Percentiles rank a stretch among this genome's conserved stretches.
Conservation (phyloP, 352 stramenopile genomes). For the Pythium rhizo-oryzae region DNA sequence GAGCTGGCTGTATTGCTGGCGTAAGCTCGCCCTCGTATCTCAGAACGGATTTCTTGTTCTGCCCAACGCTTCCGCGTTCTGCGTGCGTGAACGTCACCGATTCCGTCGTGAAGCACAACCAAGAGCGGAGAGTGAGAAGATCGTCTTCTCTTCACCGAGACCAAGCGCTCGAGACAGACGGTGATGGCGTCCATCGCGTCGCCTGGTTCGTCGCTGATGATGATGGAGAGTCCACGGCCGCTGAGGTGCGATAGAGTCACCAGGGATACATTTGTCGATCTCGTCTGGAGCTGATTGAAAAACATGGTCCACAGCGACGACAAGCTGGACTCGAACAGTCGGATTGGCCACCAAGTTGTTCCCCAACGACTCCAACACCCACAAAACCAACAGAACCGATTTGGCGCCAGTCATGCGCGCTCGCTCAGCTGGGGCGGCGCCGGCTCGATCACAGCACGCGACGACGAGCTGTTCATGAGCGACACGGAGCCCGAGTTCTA, state of each 20-base stretch:
- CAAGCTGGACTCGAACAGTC: not conserved
- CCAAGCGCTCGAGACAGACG: not conserved
- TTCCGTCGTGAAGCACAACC: not conserved
- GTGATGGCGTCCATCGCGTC: slow-evolving; percentile 6
- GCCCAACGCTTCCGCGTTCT: too few species aligned
- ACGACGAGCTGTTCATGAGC: slow-evolving; percentile 21
- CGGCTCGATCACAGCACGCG: not conserved
- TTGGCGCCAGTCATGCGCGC: not conserved
- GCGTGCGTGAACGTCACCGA: too few species aligned
- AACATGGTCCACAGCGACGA: not conserved
- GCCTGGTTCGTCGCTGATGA: not conserved
- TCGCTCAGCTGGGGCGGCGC: not conserved
- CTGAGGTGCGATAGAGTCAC: not conserved
- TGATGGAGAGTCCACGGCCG: slow-evolving; percentile 4
- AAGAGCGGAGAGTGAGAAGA: not conserved
- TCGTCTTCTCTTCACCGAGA: not conserved
- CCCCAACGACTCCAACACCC: not conserved
- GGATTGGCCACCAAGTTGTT: not conserved
- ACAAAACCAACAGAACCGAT: not conserved
- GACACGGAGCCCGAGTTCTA: slow-evolving; percentile 21
- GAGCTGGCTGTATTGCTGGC: not conserved
- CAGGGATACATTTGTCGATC: not conserved
- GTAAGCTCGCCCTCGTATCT: not conserved
- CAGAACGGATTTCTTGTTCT: slow-evolving; percentile 1
- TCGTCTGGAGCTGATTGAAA: not conserved